phyloP scores from a whole-genome alignment of 2,329 filamentous ascomycete genomes.

The Tolypocladium endophyticum region DNA sequence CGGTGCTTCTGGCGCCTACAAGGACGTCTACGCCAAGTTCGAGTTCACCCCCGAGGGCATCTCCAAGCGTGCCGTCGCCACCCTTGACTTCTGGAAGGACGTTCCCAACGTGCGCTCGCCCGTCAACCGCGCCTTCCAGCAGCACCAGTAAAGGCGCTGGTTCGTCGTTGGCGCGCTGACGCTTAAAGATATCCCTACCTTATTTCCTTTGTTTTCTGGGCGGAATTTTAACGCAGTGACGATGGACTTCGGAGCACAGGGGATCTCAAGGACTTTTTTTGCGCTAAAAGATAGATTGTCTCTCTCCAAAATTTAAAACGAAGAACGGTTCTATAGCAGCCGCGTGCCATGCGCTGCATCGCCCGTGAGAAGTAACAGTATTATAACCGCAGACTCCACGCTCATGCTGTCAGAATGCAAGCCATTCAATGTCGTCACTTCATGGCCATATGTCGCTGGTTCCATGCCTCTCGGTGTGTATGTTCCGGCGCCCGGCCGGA shows the following conservation, averaged over 20 bases:
- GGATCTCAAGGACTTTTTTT: slow-evolving; percentile 10
- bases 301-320: not conserved
- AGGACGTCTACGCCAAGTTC: slow-evolving; percentile 99
- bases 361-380: not conserved
- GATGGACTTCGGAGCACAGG: slow-evolving; percentile 14
- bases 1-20: slow-evolving; percentile 93
- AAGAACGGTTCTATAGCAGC: not conserved
- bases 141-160: slow-evolving; percentile 63
- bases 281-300: slow-evolving; percentile 11
- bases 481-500: not conserved
- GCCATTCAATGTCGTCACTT: not conserved
- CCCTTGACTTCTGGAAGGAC: slow-evolving; percentile 96
- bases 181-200: slow-evolving; percentile 1
- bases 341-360: not conserved
- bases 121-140: slow-evolving; percentile 94
- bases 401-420: slow-evolving; percentile 1
- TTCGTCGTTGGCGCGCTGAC: not conserved
- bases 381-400: slow-evolving; percentile 1
- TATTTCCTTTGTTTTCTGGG: slow-evolving; percentile 1
- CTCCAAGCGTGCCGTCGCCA: slow-evolving; percentile 84
- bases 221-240: slow-evolving; percentile 14
- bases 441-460: not conserved
- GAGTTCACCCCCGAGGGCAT: slow-evolving; percentile 98
- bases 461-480: not conserved
- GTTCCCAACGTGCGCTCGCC: slow-evolving; percentile 83